These are phyloP conservation scores for Vigna nakashimae DNA, from an alignment of 306 rosid genomes.

Conservation along the genomic window DNA sequence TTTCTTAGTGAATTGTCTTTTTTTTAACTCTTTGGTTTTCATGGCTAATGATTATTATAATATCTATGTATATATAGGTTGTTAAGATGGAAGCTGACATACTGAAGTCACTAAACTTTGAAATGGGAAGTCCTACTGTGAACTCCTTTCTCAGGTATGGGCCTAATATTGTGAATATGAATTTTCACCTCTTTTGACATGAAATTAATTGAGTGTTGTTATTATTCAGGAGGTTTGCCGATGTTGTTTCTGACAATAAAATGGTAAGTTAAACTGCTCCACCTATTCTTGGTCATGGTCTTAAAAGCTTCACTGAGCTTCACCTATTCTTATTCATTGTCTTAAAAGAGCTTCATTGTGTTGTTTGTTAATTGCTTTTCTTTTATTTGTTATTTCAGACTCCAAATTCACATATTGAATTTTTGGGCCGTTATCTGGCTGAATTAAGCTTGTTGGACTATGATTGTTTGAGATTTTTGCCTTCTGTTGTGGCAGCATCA, in stretches of 20 bases:
- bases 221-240: constrained; percentile 55
- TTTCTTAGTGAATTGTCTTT: background rate
- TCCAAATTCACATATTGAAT: constrained; percentile 57
- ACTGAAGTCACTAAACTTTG: constrained; percentile 71
- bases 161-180: background rate
- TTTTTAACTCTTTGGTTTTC: background rate
- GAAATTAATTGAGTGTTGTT: constrained; percentile 4
- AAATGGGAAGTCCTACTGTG: constrained; percentile 80
- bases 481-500: constrained; percentile 85
- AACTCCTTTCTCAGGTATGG: constrained; percentile 57
- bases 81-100: constrained; percentile 83
- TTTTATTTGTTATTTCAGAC: constrained; percentile 47
- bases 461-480: constrained; percentile 63
- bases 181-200: background rate
- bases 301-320: constrained; percentile 43
- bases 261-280: background rate
- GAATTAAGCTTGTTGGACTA: constrained; percentile 87
- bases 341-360: constrained; percentile 53
- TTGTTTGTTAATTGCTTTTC: constrained; percentile 30
- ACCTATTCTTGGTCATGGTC: background rate
- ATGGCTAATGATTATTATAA: background rate
- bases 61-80: constrained; percentile 48
- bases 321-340: background rate
- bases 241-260: constrained; percentile 47
- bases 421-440: constrained; percentile 68